Evolutionary conservation across 345 rosid genomes (phyloP), one percentile per base, ranked within the genome.

Genomic region (Pistacia vera): DNA sequence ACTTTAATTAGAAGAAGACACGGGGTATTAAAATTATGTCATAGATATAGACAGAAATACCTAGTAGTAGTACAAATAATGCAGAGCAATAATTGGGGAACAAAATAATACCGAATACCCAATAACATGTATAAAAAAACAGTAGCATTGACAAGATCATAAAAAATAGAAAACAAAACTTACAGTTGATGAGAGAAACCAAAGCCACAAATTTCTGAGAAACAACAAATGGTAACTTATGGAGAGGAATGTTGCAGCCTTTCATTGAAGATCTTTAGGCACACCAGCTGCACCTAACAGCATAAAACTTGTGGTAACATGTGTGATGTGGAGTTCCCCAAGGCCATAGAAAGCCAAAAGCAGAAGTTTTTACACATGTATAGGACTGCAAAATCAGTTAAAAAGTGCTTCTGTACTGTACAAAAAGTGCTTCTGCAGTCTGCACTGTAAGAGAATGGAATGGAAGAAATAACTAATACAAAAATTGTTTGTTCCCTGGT

Each of bases 331-430:
- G 8, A 52, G 72, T 48, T 66, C 57, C 30, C 63, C 41, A 22
- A 18, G 82, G 73, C 71, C 77, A 83, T 79, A 79, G 81, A 82
- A 86, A 67, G 87, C 76, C 83, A 79, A 86, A 84, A 79, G 82
- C 85, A 85, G 82, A 80, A 66, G 51, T 33, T 56, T 73, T 74
- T 61, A 70, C 85, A 82, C 66, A 67, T 74, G 81, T 69, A 63
- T 59, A n/a, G 70, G 72, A 14, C 79, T 52, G 77, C 76, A 72
- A 70, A 72, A 62, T 68, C 79, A 25, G 84, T 69, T 77, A 48
- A 58, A 77, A 68, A 51, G 66, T 22, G 46, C 3, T 70, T 35
- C 65, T 55, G 22, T n/a, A 17, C 8, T 66, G 70, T 41, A 82
- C 63, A 75, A 71, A 80, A 79, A 51, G 66, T 22, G 52, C 3